Conservation (phyloP, 1,284 basidiomycete genomes). For the Lignosus rhinocerotis region DNA sequence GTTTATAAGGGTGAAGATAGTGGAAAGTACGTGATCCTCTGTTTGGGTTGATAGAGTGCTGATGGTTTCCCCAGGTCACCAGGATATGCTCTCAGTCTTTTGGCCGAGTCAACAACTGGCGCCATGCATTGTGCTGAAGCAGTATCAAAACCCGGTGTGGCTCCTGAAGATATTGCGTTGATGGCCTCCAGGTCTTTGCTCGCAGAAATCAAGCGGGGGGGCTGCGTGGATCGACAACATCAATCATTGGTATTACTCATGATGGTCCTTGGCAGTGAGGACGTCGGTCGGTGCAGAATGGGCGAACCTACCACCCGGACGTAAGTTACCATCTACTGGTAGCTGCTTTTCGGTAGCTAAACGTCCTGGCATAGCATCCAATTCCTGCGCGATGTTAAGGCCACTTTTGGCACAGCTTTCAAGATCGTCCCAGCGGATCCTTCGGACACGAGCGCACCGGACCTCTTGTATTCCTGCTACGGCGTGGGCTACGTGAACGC, state of each 20-base stretch:
- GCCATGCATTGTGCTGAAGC: conserved; percentile 89
- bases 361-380: conserved; percentile 63
- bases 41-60: background rate
- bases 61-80: conserved; percentile 68
- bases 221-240: conserved; percentile 90
- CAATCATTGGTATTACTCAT: conserved; percentile 87
- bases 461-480: conserved; percentile 77
- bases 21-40: conserved; percentile 73
- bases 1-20: conserved; percentile 98
- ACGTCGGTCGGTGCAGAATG: conserved; percentile 89
- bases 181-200: conserved; percentile 79
- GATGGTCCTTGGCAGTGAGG: conserved; percentile 96
- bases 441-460: conserved; percentile 46
- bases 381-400: conserved; percentile 83
- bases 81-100: conserved; percentile 89
- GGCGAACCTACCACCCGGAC: conserved; percentile 79
- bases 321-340: conserved; percentile 48
- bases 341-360: background rate
- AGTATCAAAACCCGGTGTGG: conserved; percentile 72
- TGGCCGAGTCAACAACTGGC: conserved; percentile 92
- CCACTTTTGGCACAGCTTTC: conserved; percentile 74
- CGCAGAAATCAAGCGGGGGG: conserved; percentile 77
- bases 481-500: conserved; percentile 78
- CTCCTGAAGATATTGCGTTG: conserved; percentile 93
- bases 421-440: conserved; percentile 50